Conservation (phyloP, 176 grass and related monocot species). For the Secale cereale region DNA sequence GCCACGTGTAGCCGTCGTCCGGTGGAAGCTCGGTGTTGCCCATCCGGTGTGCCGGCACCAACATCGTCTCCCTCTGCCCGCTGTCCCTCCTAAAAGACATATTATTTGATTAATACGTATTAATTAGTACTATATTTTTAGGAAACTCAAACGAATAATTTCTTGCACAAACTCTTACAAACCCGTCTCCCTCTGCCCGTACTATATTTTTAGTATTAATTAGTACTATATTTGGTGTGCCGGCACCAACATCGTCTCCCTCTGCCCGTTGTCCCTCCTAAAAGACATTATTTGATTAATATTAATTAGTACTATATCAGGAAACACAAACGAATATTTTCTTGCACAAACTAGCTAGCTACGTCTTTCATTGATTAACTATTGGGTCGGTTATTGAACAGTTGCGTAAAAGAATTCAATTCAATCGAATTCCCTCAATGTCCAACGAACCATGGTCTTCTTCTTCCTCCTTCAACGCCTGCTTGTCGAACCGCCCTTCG, state of each 20-base stretch:
- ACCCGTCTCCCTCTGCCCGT: no score
- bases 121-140: no score
- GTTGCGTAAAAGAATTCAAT: no score
- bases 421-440: no score
- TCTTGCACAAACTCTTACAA: not conserved
- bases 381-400: no score
- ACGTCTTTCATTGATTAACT: not conserved
- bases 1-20: slow-evolving; percentile 84
- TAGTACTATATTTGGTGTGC: no score
- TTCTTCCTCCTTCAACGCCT: no score
- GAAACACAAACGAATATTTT: not conserved
- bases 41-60: slow-evolving; percentile 41
- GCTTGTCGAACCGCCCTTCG: no score
- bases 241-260: slow-evolving; percentile 32
- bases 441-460: no score
- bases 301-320: no score
- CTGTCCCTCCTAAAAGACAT: slow-evolving; percentile 44
- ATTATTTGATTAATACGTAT: not conserved
- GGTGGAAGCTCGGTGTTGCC: slow-evolving; percentile 75
- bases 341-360: not conserved
- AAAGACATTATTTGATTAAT: not conserved
- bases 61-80: slow-evolving; percentile 21
- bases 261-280: slow-evolving; percentile 52
- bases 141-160: not conserved
- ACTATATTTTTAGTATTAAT: no score